phyloP scores from a whole-genome alignment of 257 asterid species.

The Echium plantagineum region DNA sequence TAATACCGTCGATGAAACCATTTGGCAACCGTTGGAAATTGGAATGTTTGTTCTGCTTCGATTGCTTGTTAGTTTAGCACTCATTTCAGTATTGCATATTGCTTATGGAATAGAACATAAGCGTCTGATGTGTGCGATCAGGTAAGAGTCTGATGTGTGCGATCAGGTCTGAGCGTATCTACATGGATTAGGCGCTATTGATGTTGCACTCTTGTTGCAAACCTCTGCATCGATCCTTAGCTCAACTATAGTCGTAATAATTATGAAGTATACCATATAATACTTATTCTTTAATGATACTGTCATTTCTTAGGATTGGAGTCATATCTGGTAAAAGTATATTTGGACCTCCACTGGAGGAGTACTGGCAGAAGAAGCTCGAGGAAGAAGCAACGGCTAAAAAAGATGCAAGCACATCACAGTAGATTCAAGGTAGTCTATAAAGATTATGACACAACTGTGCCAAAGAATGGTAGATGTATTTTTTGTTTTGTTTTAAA shows the following conservation, averaged over 20 bases:
- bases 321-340: constrained; percentile 86
- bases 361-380: constrained; percentile 78
- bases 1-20: no score
- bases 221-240: not conserved
- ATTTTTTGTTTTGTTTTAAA: not conserved
- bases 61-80: not conserved
- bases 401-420: constrained; percentile 28
- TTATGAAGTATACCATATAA: not conserved
- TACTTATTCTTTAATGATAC: not conserved
- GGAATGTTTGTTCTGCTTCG: not conserved
- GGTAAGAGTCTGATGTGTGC: not conserved
- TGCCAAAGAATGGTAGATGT: no score
- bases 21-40: not conserved
- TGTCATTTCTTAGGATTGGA: constrained; percentile 44
- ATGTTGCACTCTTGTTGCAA: not conserved
- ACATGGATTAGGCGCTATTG: not conserved
- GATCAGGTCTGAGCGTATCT: not conserved
- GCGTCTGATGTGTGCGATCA: no score
- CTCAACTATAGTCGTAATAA: not conserved
- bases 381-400: constrained; percentile 57
- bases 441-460: not conserved
- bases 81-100: not conserved
- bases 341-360: constrained; percentile 90
- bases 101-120: not conserved
- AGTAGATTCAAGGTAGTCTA: constrained; percentile 12